Base-by-base conservation (phyloP, 2,329 filamentous ascomycete genomes). In the Triangularia verruculosa region DNA sequence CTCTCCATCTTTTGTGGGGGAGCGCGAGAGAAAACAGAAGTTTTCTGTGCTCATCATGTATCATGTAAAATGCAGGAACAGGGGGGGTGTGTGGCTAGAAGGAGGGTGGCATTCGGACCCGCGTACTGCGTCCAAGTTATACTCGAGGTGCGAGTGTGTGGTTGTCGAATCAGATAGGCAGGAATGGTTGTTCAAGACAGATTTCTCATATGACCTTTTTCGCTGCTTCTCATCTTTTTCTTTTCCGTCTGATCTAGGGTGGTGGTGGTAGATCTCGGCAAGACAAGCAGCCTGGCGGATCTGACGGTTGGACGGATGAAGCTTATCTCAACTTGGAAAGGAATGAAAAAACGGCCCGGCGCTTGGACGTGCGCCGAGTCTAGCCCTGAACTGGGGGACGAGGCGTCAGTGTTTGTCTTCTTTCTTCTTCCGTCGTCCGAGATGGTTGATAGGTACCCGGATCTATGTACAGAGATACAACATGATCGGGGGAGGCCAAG, bases 311-410 rank as follows among this genome's bases (percentile, higher is more conserved):
- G 52, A 20, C 52, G 25, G 52, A 27, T 15, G 52, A 54, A 47
- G 39, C 39, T 47, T 47, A 47, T 47, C 39, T 47, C 39, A 20
- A 47, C 39, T 43, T 47, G 39, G 52, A 28, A 28, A 54, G 22
- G 52, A 54, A 54, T 25, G 52, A 54, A 28, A 54, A 27, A 25
- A 58, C 20, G 56, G 30, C 56, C 56, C 52, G 22, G 25, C 52
- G 56, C 56, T 58, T 58, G 56, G 56, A 58, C 28, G 11, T 15
- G 25, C 28, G 17, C 17, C 27, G 9, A 47, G 39, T 47, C 39
- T 47, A 47, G 39, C 39, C n/a, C 39, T 17, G 39, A n/a, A 47
- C 39, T 47, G 39, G 39, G 39, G 39, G 39, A 8, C 39, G 13
- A 39, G 34, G 13, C 39, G n/a, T 47, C 39, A 20, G 4, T 17